Conservation (phyloP, 2,329 filamentous ascomycete species). For the Aspergillus sp. region DNA sequence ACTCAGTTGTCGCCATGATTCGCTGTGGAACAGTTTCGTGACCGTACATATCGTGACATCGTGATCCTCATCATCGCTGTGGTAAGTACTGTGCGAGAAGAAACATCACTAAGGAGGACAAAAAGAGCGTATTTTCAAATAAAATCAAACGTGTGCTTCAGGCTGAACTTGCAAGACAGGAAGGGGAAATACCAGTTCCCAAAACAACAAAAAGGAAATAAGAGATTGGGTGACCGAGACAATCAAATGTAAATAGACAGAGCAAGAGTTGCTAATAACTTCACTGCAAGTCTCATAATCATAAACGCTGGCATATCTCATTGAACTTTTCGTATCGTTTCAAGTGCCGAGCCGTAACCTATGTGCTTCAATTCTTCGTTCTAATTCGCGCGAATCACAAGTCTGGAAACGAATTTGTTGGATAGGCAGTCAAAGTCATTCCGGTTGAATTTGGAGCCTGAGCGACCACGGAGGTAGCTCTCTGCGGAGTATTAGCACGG, state of each 20-base stretch:
- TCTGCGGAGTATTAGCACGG: conserved; percentile 62
- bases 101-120: conserved; percentile 37
- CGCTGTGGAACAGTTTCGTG: conserved; percentile 26
- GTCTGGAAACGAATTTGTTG: conserved; percentile 95
- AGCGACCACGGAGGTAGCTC: conserved; percentile 77
- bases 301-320: conserved; percentile 32
- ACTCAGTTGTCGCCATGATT: conserved; percentile 24
- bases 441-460: conserved; percentile 80
- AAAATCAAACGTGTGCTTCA: conserved; percentile 26
- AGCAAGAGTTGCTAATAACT: conserved; percentile 24
- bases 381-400: conserved; percentile 92
- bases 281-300: conserved; percentile 23
- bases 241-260: conserved; percentile 21
- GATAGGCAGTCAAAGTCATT: conserved; percentile 92
- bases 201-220: conserved; percentile 13
- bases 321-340: conserved; percentile 24
- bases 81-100: conserved; percentile 38
- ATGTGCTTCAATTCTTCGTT: conserved; percentile 17
- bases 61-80: conserved; percentile 43
- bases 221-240: conserved; percentile 20
- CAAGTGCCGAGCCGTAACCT: conserved; percentile 25
- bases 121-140: conserved; percentile 29
- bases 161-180: conserved; percentile 15
- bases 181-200: conserved; percentile 9
- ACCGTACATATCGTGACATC: conserved; percentile 43